Base-by-base conservation (phyloP, 1,284 basidiomycete species). In the Earliella scabrosa region DNA sequence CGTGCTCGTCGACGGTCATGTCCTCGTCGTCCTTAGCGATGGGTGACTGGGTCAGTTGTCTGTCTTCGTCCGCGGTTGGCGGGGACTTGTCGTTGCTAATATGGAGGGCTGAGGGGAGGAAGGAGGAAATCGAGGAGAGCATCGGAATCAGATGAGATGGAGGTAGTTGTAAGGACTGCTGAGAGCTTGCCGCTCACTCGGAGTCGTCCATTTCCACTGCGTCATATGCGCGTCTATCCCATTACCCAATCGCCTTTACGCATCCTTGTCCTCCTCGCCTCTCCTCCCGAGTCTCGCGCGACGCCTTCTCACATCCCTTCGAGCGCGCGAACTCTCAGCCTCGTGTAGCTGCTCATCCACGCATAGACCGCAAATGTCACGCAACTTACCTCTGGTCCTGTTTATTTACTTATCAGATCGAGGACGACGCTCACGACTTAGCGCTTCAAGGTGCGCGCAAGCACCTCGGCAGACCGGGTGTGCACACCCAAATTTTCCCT, bases 61-160 rank as follows among this genome's bases (percentile, higher is more conserved):
- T 32, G 54, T 57, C 13, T 63, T 63, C 21, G 65, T 63, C 48
- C 66, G 68, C 11, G 66, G 63, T n/a, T 59, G 71, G 63, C 54
- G 62, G 56, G 38, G 63, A 64, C 54, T 68, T 60, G 59, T 63
- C 62, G 56, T 41, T 54, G 59, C 61, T 55, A 10, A 75, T 66
- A 63, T 82, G 81, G 7, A 86, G 72, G 6, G 78, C 73, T n/a
- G 83, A 76, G 20, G 86, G 86, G 0, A 89, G 73, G 55, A 85
- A 80, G 9, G 84, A 83, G 16, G 82, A 77, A 43, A 88, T 71
- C 45, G 84, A 81, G 51, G 85, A 82, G 66, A 89, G 81, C 87
- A 89, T 88, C 62, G 65, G 54, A 57, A 56, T 63, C 59, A 52
- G 59, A 61, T 55, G 58, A 49, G 57, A 50, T 62, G 60, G 59